Percentiles rank a stretch among this genome's conserved stretches.
phyloP scores from a whole-genome alignment of 177 flowering plant genomes.

The Vitis hybrid region DNA sequence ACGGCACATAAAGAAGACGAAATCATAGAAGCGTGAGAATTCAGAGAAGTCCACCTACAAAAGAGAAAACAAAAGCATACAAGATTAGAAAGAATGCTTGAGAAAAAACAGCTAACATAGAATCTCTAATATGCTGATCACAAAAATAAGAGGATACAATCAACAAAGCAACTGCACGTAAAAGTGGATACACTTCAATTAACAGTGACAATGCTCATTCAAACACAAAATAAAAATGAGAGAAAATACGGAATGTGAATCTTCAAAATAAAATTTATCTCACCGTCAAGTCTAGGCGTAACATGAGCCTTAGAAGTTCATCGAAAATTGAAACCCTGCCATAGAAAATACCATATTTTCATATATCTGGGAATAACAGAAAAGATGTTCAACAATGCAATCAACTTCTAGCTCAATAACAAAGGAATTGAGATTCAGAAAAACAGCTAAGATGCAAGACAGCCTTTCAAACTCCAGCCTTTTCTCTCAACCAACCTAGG shows the following conservation, averaged over 20 bases:
- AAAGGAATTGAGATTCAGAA: not conserved
- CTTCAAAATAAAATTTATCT: slow-evolving; percentile 17
- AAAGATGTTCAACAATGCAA: not conserved
- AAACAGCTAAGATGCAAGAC: not conserved
- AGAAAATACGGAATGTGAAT: not conserved
- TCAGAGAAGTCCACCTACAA: slow-evolving; percentile 68
- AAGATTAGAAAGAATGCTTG: not conserved
- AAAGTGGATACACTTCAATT: not conserved
- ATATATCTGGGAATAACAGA: not conserved
- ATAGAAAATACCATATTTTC: slow-evolving; percentile 6
- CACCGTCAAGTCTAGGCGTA: slow-evolving; percentile 56
- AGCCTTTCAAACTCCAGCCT: no score
- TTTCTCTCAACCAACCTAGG: no score
- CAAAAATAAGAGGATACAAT: not conserved
- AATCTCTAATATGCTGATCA: not conserved
- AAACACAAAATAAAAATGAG: not conserved
- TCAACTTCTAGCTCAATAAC: not conserved
- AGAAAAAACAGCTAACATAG: not conserved
- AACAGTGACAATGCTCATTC: not conserved
- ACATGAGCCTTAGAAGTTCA: slow-evolving; percentile 67
- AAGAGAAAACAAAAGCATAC: slow-evolving; percentile 2
- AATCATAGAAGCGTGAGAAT: slow-evolving; percentile 82
- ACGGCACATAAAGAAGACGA: slow-evolving; percentile 89
- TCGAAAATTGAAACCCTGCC: slow-evolving; percentile 58
- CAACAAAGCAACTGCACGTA: not conserved